phyloP scores from a whole-genome alignment of 148 eudicot species.

The Rhododendron ferrugineum region DNA sequence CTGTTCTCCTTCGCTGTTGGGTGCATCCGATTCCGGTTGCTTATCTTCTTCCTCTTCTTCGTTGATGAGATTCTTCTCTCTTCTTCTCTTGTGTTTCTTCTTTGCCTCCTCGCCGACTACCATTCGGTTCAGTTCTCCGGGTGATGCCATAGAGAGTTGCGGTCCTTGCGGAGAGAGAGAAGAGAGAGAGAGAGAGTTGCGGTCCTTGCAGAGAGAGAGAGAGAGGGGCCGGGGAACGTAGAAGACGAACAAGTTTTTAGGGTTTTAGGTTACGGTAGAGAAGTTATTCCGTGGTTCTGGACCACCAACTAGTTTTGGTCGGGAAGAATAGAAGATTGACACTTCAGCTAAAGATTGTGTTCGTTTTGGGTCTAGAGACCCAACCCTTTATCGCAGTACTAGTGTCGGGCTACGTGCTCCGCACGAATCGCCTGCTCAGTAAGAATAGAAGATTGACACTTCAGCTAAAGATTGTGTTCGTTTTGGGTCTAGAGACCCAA shows the following conservation, averaged over 20 bases:
- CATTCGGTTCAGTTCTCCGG: background rate
- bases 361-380: no score
- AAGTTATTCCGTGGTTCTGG: background rate
- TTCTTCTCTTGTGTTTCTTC: conserved; percentile 14
- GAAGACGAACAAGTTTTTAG: background rate
- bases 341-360: no score
- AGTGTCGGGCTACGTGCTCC: no score
- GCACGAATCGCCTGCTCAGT: no score
- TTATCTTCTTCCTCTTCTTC: background rate
- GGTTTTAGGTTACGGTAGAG: background rate
- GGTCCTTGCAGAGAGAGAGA: background rate
- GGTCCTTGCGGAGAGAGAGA: background rate
- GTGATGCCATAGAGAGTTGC: conserved; percentile 19
- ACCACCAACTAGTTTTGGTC: no score
- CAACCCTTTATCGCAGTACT: no score
- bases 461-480: no score
- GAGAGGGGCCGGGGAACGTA: background rate
- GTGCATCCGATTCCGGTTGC: background rate
- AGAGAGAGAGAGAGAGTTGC: no score
- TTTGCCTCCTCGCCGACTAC: background rate
- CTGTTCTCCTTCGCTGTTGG: background rate
- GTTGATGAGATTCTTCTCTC: background rate
- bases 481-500: no score
- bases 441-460: no score
- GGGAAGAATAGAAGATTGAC: no score